A percentile compares a stretch with the other conserved stretches of the same genome.
Conservation (phyloP, 2,329 filamentous ascomycete genomes). For the Claviceps digitariae region DNA sequence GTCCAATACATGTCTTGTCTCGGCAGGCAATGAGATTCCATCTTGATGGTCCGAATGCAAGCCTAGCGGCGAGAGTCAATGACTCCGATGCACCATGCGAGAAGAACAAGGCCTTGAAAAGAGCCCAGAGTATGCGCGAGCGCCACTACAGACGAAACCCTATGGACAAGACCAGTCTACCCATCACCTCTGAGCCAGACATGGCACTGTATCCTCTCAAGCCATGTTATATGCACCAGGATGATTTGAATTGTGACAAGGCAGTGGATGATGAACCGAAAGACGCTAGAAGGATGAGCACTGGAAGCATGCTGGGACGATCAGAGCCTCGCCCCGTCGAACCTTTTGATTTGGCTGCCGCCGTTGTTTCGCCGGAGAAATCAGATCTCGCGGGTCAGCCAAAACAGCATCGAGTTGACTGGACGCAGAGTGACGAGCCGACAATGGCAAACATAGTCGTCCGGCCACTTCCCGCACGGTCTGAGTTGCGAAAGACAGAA, state of each 20-base stretch:
- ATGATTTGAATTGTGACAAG: constrained; percentile 9
- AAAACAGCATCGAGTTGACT: constrained; percentile 35
- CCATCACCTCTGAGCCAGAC: constrained; percentile 22
- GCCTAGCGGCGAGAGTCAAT: constrained; percentile 8
- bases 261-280: constrained; percentile 6
- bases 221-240: constrained; percentile 20
- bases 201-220: constrained; percentile 9
- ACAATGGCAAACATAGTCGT: background rate
- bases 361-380: constrained; percentile 1
- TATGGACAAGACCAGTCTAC: constrained; percentile 24
- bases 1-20: constrained; percentile 29
- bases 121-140: constrained; percentile 26
- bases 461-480: constrained; percentile 3
- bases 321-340: constrained; percentile 6
- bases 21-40: constrained; percentile 28
- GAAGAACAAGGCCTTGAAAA: constrained; percentile 22
- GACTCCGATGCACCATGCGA: constrained; percentile 19
- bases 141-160: constrained; percentile 27
- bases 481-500: constrained; percentile 29
- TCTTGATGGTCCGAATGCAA: constrained; percentile 17
- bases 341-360: constrained; percentile 2
- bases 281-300: constrained; percentile 22
- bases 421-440: constrained; percentile 43
- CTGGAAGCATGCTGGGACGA: constrained; percentile 19
- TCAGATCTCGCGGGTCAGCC: constrained; percentile 5